Evolutionary conservation across 2,329 filamentous ascomycete genomes (phyloP).

Genomic region (Alternaria sp.): DNA sequence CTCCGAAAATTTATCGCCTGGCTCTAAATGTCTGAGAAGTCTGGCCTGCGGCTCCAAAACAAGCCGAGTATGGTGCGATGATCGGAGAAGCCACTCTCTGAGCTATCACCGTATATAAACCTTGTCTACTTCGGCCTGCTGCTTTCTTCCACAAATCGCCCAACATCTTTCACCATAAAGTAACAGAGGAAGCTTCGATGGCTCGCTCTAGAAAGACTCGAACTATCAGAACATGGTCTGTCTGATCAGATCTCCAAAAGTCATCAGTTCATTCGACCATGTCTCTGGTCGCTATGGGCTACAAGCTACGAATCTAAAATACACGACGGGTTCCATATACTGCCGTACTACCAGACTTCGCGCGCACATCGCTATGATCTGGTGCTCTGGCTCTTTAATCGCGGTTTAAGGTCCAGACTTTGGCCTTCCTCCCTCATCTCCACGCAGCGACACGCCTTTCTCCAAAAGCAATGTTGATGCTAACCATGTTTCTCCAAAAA

Average conservation of each 20-base stretch:
- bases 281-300: background rate
- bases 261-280: background rate
- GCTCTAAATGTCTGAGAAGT: background rate
- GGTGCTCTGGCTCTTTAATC: no score
- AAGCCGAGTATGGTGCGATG: background rate
- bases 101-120: background rate
- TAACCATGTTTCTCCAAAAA: background rate
- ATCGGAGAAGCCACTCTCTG: background rate
- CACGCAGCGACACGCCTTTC: no score
- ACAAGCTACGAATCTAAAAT: no score
- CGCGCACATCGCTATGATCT: no score
- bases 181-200: rapidly evolving
- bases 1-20: background rate
- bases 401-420: no score
- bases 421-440: no score
- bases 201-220: no score
- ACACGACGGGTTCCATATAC: no score
- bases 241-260: background rate
- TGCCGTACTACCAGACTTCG: rapidly evolving
- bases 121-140: background rate
- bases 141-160: background rate
- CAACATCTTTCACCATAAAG: background rate
- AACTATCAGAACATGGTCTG: background rate
- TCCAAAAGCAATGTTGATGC: no score
- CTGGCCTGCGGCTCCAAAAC: background rate